Evolutionary conservation across 306 rosid genomes (phyloP), one percentile per base, ranked within the genome.

Genomic region (Abrus precatorius): DNA sequence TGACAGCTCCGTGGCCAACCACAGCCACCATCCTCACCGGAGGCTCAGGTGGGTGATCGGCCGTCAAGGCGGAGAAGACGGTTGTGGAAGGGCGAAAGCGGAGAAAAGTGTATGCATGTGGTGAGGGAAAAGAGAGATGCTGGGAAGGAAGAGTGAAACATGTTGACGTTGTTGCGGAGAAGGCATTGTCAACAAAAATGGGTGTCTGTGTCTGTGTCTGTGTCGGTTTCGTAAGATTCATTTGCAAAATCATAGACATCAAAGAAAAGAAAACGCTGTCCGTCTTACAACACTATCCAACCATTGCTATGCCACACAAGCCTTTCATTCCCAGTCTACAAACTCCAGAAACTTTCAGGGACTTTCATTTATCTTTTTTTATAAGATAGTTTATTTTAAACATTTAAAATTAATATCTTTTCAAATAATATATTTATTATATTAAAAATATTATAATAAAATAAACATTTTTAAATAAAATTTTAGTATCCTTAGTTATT

Each of bases 1-100:
- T 93, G 80, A 83, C 56, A 74, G 87, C 88, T 69, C 91, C 92
- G 68, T 88, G 81, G 33, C 95, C 97, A 59, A 90, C 92, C 2
- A 93, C 41, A 27, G 98, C 85, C 14, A 89, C 91, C 52, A 91
- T 83, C 77, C 84, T 91, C 82, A 93, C 93, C 72, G 89, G 90
- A 28, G 86, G 80, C 7, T 76, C 85, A 5, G 43, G 45, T 4
- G 29, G 28, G 71, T 5, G 53, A 9, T 80, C 72, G 20, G 74
- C 79, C 53, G 50, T 47, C 14, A 85, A 74, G 44, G 86, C 75
- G 85, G 86, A 75, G 33, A 76, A 29, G 33, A 74, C 59, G 5
- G 85, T 27, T 14, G 84, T 45, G 7, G 84, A 54, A 3, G 73
- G 45, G 8, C 75, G 77, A 63, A 36, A 45, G 66, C 12, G 40